A percentile compares a stretch with the other conserved stretches of the same genome.
These are phyloP conservation scores for Saturnispora silvae DNA, from an alignment of 805 yeast genomes.

Conservation along the genomic window DNA sequence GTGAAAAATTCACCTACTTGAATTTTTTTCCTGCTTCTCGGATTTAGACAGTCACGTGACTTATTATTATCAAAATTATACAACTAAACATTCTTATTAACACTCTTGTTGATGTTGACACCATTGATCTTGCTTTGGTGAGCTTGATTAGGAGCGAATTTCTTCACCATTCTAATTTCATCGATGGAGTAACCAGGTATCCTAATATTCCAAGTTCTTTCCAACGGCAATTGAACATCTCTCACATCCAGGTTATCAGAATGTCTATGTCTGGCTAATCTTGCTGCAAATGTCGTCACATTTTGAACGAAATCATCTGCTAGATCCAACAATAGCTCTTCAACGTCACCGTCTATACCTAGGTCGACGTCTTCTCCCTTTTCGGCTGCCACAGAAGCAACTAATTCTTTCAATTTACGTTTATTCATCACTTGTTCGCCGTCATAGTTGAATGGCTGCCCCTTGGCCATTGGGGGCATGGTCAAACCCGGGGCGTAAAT, in stretches of 20 bases:
- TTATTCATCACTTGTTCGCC: constrained; percentile 80
- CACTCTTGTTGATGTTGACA: constrained; percentile 54
- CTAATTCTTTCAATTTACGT: constrained; percentile 80
- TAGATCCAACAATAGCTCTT: constrained; percentile 77
- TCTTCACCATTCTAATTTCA: constrained; percentile 71
- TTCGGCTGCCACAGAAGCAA: constrained; percentile 69
- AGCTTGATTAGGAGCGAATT: constrained; percentile 53
- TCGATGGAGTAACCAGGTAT: constrained; percentile 91
- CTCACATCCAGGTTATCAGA: constrained; percentile 77
- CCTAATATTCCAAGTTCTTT: constrained; percentile 88
- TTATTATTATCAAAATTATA: no score
- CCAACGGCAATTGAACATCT: constrained; percentile 86
- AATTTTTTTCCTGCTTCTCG: no score
- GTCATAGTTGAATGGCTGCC: constrained; percentile 76
- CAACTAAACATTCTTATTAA: constrained; percentile 43
- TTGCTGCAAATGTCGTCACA: constrained; percentile 88
- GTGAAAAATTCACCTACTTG: no score
- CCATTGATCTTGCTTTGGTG: constrained; percentile 62
- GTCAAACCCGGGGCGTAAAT: constrained; percentile 58
- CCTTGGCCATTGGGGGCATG: constrained; percentile 61
- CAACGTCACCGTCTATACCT: constrained; percentile 89
- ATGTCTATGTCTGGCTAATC: constrained; percentile 89
- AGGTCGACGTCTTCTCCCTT: constrained; percentile 85
- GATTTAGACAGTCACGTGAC: no score
- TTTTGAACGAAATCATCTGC: constrained; percentile 93